Conservation (phyloP, 371 early-diverging fungal genomes). For the Rhizopus stolonifer region DNA sequence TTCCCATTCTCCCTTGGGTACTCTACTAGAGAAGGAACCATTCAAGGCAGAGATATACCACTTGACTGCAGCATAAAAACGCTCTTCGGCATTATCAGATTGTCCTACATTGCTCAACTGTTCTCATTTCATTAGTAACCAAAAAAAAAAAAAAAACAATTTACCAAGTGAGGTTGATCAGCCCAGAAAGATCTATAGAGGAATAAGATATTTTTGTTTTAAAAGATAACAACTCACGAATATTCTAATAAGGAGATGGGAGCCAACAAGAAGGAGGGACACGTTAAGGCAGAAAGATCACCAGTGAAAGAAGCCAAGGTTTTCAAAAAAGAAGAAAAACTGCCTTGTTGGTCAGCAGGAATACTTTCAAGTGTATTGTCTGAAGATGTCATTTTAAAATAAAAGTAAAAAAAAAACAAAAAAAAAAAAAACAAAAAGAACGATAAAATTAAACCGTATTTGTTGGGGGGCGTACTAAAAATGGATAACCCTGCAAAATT, state of each 20-base stretch:
- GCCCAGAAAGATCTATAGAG: constrained; percentile 43
- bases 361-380: constrained; percentile 54
- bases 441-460: neutral
- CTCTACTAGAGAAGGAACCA: constrained; percentile 69
- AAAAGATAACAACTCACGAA: constrained; percentile 50
- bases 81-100: constrained; percentile 62
- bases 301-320: constrained; percentile 78
- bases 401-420: neutral
- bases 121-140: neutral
- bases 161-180: constrained; percentile 47
- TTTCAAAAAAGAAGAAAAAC: constrained; percentile 71
- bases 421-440: constrained; percentile 12
- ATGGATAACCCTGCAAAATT: neutral
- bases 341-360: constrained; percentile 66
- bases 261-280: constrained; percentile 75
- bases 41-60: constrained; percentile 82
- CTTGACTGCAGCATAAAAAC: constrained; percentile 69
- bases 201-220: neutral
- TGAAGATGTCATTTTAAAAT: constrained; percentile 25
- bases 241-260: constrained; percentile 79
- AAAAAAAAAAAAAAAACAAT: neutral
- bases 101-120: constrained; percentile 56
- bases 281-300: constrained; percentile 75
- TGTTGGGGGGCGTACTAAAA: neutral
- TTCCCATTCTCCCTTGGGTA: constrained; percentile 72